Conservation (phyloP, 306 rosid genomes). For the Quercus suber region DNA sequence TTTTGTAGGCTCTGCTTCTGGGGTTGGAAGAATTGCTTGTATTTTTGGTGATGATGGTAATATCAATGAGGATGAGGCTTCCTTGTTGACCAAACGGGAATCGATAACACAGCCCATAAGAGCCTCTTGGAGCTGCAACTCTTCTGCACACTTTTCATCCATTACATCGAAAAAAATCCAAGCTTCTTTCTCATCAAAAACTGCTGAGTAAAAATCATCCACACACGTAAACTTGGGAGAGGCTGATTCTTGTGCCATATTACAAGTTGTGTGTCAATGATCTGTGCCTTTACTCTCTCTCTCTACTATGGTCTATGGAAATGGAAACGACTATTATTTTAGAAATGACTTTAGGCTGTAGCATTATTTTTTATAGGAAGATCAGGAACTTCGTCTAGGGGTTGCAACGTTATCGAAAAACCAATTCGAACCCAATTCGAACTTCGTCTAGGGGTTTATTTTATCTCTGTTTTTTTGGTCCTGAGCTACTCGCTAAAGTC, state of each 20-base stretch:
- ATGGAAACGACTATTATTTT: no score
- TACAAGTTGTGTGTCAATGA: neutral
- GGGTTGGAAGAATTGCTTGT: neutral
- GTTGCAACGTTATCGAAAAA: no score
- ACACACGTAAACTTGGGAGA: neutral
- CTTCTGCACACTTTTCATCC: constrained; percentile 39
- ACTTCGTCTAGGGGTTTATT: no score
- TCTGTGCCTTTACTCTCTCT: neutral
- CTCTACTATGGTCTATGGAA: neutral
- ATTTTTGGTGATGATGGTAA: neutral
- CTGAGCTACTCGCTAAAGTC: no score
- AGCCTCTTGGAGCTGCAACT: constrained; percentile 50
- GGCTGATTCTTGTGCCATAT: constrained; percentile 26
- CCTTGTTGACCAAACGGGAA: neutral
- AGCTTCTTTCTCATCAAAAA: constrained; percentile 16
- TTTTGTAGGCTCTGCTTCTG: neutral
- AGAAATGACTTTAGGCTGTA: neutral
- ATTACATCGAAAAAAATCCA: constrained; percentile 2
- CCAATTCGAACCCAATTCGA: no score
- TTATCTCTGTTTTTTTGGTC: no score
- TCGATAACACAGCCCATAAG: constrained; percentile 25
- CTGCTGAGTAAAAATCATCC: constrained; percentile 34
- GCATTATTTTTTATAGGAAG: no score
- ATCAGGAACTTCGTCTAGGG: no score
- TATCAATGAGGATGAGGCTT: neutral